Base-by-base conservation (phyloP, 768 basidiomycete genomes). In the Harrya chromipes region DNA sequence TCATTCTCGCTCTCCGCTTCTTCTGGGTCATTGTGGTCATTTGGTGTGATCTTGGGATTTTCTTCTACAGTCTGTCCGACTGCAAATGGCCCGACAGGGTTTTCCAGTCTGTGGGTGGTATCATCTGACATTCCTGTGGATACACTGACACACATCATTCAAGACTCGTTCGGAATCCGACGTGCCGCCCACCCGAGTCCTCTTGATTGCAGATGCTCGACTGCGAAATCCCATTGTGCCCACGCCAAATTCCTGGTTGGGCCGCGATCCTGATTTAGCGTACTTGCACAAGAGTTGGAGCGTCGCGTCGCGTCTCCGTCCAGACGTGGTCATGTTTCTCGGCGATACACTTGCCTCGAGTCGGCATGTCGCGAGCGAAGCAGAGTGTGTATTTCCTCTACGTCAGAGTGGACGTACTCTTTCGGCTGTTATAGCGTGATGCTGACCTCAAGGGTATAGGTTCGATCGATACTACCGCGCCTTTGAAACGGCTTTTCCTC, bases 271-370 rank as follows among this genome's bases (percentile, higher is more conserved):
- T 60, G 83, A 43, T 75, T 77, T 57, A 74, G 85, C 58, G 54
- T 80, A 83, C 61, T 62, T 90, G 52, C 79, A 78, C 54, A 86
- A 85, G 66, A 80, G 77, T 49, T 92, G 89, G 89, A 78, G 74
- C 50, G 80, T 82, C 34, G 75, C 76, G 0, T 76, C 74, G 36
- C 72, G 78, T 27, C 62, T 85, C 29, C 77, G 71, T 38, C 82
- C 87, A 2, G 71, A 89, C 54, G 74, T 69, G 6, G 80, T 90
- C n/a, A 74, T 92, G 9, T 85, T 90, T 56, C 70, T 88, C 4
- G 89, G 89, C 6, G 89, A 92, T 62, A 82, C 87, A 78, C 70
- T 91, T 44, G 79, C 85, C 39, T 78, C 79, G 52, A 83, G 85
- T 6, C 77, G 81, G 50, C 73, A 76, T 20, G 71, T 77, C 3